Percentiles rank a stretch among this genome's conserved stretches.
These are phyloP conservation scores for Pelargonium australe DNA, from an alignment of 441 rosid genomes.

Conservation along the genomic window DNA sequence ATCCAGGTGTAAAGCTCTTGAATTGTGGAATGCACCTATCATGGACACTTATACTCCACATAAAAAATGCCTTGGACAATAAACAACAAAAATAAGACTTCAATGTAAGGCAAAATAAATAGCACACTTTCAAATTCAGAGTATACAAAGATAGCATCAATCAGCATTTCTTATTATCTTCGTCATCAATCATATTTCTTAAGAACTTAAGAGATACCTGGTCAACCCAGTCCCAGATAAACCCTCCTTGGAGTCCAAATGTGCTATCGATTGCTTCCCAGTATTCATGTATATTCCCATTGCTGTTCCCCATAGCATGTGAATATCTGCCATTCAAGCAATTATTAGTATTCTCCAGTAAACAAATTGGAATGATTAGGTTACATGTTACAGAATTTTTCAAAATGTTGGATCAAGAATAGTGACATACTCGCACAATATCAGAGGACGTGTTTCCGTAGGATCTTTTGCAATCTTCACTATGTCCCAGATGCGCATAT, in stretches of 20 bases:
- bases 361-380: conserved; percentile 16
- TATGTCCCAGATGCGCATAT: conserved; percentile 97
- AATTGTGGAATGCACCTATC: no score
- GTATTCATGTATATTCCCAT: conserved; percentile 73
- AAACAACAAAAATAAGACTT: background rate
- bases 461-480: conserved; percentile 88
- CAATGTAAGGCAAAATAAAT: background rate
- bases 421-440: conserved; percentile 58
- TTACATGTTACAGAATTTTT: background rate
- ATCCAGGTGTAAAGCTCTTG: no score
- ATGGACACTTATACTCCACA: no score
- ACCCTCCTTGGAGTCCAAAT: conserved; percentile 98
- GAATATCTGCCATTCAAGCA: conserved; percentile 63
- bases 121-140: background rate
- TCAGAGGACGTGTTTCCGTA: conserved; percentile 82
- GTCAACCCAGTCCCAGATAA: conserved; percentile 99
- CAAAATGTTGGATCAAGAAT: conserved; percentile 15
- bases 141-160: conserved; percentile 7
- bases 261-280: conserved; percentile 94
- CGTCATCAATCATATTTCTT: conserved; percentile 7
- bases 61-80: background rate
- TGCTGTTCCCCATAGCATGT: conserved; percentile 98
- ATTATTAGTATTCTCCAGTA: conserved; percentile 18
- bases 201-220: conserved; percentile 47
- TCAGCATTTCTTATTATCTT: conserved; percentile 4